Percentiles rank a stretch among this genome's conserved stretches.
Evolutionary conservation across 768 basidiomycete genomes (phyloP).

Genomic region (Cyclocybe cylindracea): DNA sequence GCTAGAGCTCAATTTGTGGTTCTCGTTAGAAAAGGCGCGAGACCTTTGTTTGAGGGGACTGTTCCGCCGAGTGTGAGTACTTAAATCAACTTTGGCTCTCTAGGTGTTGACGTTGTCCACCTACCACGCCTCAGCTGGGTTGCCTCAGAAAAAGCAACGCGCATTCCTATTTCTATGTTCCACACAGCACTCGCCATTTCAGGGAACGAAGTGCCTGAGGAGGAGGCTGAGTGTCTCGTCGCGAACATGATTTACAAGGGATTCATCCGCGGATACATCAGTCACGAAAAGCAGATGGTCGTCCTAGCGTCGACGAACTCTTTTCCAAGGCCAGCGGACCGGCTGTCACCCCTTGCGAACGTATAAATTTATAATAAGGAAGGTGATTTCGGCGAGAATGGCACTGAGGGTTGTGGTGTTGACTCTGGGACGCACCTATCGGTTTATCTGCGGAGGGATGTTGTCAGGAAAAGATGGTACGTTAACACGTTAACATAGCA

Average conservation of each 20-base stretch:
- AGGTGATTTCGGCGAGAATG: too few relatives aligned
- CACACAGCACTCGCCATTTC: conserved; percentile 73
- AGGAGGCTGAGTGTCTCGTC: conserved; percentile 91
- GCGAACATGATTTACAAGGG: conserved; percentile 96
- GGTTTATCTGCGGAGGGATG: too few relatives aligned
- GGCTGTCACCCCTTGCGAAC: conserved; percentile 52
- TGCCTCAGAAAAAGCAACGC: conserved; percentile 65
- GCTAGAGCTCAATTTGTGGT: conserved; percentile 84
- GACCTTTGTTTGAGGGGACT: conserved; percentile 85
- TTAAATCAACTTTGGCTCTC: neutral
- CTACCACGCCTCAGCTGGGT: conserved; percentile 64
- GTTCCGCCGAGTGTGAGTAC: conserved; percentile 73
- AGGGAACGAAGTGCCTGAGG: conserved; percentile 66
- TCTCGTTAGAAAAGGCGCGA: conserved; percentile 85
- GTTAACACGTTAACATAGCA: too few relatives aligned
- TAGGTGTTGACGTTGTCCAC: neutral
- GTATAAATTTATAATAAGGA: conserved; percentile 16
- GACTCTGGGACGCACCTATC: too few relatives aligned
- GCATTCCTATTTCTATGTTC: conserved; percentile 83
- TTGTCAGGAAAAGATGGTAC: too few relatives aligned
- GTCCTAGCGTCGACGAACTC: conserved; percentile 80
- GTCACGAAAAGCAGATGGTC: conserved; percentile 93
- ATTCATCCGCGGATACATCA: conserved; percentile 93
- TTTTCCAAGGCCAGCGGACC: conserved; percentile 75
- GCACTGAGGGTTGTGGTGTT: too few relatives aligned